Evolutionary conservation across 495 filamentous ascomycete species (phyloP).

Genomic region (Pyrenula massariospora): DNA sequence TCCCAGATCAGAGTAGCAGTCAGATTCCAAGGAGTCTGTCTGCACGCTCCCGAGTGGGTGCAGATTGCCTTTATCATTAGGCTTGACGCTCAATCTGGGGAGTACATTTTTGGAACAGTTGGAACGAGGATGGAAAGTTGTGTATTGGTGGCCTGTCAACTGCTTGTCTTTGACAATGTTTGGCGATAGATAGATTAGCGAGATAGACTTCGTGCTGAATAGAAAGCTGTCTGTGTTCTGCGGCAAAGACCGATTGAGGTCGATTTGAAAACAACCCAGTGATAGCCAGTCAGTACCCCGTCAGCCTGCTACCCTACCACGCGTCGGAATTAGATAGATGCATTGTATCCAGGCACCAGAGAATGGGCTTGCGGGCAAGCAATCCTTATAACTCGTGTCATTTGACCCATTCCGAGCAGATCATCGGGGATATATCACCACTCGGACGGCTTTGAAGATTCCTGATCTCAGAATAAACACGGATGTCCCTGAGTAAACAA

Average conservation of each 20-base stretch:
- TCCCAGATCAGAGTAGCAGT: not conserved
- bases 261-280: not conserved
- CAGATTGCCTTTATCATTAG: not conserved
- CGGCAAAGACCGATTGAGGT: not conserved
- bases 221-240: too few relatives aligned
- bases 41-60: too few relatives aligned
- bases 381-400: not conserved
- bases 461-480: too few relatives aligned
- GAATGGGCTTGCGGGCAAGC: not conserved
- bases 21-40: too few relatives aligned
- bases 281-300: not conserved
- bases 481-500: too few relatives aligned
- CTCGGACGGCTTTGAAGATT: too few relatives aligned
- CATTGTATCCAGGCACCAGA: too few relatives aligned
- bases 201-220: not conserved
- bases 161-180: not conserved
- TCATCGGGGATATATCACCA: too few relatives aligned
- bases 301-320: not conserved
- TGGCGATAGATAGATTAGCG: not conserved
- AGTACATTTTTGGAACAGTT: not conserved
- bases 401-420: too few relatives aligned
- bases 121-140: not conserved
- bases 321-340: too few relatives aligned
- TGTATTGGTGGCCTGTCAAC: not conserved
- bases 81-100: not conserved